Base-by-base conservation (phyloP, 2,329 filamentous ascomycete species). In the Diaporthe aspalathi region DNA sequence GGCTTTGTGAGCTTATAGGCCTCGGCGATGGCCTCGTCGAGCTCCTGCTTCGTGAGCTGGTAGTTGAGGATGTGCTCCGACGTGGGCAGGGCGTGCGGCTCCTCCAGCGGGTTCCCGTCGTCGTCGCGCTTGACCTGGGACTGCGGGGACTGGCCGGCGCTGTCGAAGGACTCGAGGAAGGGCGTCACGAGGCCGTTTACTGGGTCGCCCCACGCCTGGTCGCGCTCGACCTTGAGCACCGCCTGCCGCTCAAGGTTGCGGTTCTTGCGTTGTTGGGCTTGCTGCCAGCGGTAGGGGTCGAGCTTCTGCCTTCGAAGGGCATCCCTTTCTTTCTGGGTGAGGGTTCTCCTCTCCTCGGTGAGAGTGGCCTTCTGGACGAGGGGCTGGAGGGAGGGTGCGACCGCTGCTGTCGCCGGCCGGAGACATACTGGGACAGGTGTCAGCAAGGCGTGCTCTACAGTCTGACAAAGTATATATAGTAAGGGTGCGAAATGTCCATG, bases 201-300 rank as follows among this genome's bases (percentile, higher is more conserved):
- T 1, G 94, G 93, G 80, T 97, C 89, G 65, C 95, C 95, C 75
- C 92, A 86, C 56, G 86, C 86, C 57, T 86, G 86, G 71, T 89
- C 85, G 72, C 93, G 90, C 78, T 91, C 85, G 74, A 89, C 84
- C 72, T 89, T 81, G 69, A 98, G 87, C 74, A 90, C 90, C 73
- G 89, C 86, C 77, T 92, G 94, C 66, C 94, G 90, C 78, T 92
- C 89, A 56, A 95, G 80, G 79, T 97, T 97, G 75, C 92, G 93
- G 14, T 92, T 90, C 82, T 95, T 97, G 73, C 94, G 91, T 79
- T 94, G 93, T 77, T 92, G 89, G 40, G 93, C 91, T 81, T 97
- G 94, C 3, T 92, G 92, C 82, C 92, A 89, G 72, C 91, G 87
- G 79, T 97, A 98, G 0, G 94, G 94, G 77, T 98, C 94, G 78